Evolutionary conservation across 192 early-diverging fungal species (phyloP).

Genomic region (Backusella sp.): DNA sequence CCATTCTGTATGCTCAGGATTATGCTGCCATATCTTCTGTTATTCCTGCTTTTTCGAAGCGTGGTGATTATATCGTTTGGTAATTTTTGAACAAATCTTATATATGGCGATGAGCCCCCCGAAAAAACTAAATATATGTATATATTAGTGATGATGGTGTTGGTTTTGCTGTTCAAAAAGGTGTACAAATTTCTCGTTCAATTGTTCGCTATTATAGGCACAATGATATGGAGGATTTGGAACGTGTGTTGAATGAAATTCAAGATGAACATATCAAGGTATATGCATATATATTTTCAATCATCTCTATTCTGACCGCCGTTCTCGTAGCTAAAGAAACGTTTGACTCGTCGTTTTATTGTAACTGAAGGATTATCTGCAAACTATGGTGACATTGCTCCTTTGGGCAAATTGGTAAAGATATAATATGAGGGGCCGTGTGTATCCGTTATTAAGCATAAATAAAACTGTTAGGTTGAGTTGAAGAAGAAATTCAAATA

Average conservation of each 20-base stretch:
- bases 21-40: conserved; percentile 94
- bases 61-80: conserved; percentile 91
- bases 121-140: too few relatives aligned
- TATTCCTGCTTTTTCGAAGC: conserved; percentile 97
- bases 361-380: conserved; percentile 90
- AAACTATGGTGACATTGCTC: conserved; percentile 86
- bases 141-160: conserved; percentile 78
- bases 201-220: conserved; percentile 92
- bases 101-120: too few relatives aligned
- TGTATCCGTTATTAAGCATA: neutral
- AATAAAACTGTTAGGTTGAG: conserved; percentile 42
- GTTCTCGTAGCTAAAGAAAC: conserved; percentile 59
- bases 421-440: neutral
- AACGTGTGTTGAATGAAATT: conserved; percentile 79
- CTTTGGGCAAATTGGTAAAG: conserved; percentile 62
- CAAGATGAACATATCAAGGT: conserved; percentile 62
- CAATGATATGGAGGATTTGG: conserved; percentile 95
- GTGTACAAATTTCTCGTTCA: conserved; percentile 84
- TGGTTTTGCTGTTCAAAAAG: conserved; percentile 89
- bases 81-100: conserved; percentile 26
- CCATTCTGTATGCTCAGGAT: conserved; percentile 94
- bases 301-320: too few relatives aligned
- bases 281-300: neutral
- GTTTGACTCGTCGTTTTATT: conserved; percentile 90
- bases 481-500: conserved; percentile 97